These are phyloP conservation scores for Silene vulgaris DNA, from an alignment of 179 eudicot genomes.

Conservation along the genomic window DNA sequence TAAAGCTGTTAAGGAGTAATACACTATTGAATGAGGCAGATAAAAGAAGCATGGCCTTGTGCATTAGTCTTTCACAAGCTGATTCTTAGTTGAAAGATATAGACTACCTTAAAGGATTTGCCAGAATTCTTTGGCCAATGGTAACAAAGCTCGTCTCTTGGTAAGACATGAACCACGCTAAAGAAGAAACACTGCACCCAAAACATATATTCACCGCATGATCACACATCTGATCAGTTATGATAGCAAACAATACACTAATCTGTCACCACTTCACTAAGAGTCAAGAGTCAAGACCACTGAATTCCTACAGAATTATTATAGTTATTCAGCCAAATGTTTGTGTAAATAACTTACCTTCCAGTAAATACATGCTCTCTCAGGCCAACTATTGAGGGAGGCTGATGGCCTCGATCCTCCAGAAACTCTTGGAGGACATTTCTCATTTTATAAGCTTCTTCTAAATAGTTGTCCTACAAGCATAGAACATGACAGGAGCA, in stretches of 20 bases:
- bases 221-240: too few relatives aligned
- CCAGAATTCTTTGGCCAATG: constrained; percentile 90
- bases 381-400: constrained; percentile 84
- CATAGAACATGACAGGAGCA: constrained; percentile 17
- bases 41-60: neutral
- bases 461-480: constrained; percentile 83
- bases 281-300: neutral
- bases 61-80: neutral
- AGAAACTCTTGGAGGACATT: constrained; percentile 85
- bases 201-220: too few relatives aligned
- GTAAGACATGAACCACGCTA: constrained; percentile 99
- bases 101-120: constrained; percentile 85
- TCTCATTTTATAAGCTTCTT: constrained; percentile 94
- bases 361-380: constrained; percentile 99
- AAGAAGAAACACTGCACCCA: constrained; percentile 77
- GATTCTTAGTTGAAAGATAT: constrained; percentile 1
- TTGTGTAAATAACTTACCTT: constrained; percentile 52
- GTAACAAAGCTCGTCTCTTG: constrained; percentile 96
- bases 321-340: neutral
- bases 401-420: constrained; percentile 36
- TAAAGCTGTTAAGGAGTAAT: neutral
- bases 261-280: neutral
- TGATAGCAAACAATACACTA: neutral
- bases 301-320: neutral
- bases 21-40: constrained; percentile 1